These are phyloP conservation scores for Pseudocercospora cruenta DNA, from an alignment of 2,329 filamentous ascomycete species.

Conservation along the genomic window DNA sequence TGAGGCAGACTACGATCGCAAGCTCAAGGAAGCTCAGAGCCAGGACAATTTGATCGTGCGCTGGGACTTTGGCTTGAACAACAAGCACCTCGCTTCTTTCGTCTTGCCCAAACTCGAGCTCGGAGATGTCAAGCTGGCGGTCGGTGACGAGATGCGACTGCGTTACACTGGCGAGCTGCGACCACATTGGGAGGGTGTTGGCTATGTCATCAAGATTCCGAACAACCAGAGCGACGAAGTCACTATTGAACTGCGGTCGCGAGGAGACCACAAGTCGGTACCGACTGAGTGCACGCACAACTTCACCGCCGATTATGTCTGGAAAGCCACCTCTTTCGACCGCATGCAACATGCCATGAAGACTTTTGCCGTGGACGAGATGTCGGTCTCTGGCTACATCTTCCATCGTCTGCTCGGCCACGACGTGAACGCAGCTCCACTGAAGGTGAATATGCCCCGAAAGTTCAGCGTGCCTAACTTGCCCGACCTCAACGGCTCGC, in stretches of 20 bases:
- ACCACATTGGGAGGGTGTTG: constrained; percentile 92
- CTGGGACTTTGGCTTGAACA: constrained; percentile 95
- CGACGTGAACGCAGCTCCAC: constrained; percentile 88
- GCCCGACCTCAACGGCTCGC: constrained; percentile 91
- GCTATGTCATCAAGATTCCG: constrained; percentile 98
- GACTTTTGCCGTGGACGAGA: constrained; percentile 95
- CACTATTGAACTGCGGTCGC: constrained; percentile 88
- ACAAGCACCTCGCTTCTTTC: constrained; percentile 95
- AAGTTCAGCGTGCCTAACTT: constrained; percentile 95
- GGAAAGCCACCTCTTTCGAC: constrained; percentile 99
- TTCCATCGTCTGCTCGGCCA: constrained; percentile 96
- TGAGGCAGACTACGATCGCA: constrained; percentile 98
- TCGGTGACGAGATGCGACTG: constrained; percentile 97
- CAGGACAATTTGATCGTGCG: constrained; percentile 93
- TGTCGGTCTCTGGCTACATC: constrained; percentile 98
- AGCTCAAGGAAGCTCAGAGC: constrained; percentile 96
- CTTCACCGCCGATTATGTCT: constrained; percentile 98
- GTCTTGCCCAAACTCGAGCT: constrained; percentile 95
- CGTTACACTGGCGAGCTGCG: constrained; percentile 95
- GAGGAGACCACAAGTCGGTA: constrained; percentile 93
- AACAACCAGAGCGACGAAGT: constrained; percentile 99
- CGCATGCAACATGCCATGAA: constrained; percentile 99
- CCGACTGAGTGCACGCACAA: constrained; percentile 96
- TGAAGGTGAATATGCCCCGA: constrained; percentile 94
- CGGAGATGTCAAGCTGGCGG: constrained; percentile 95